Evolutionary conservation across 192 early-diverging fungal species (phyloP).

Genomic region (Glomus cerebriforme): DNA sequence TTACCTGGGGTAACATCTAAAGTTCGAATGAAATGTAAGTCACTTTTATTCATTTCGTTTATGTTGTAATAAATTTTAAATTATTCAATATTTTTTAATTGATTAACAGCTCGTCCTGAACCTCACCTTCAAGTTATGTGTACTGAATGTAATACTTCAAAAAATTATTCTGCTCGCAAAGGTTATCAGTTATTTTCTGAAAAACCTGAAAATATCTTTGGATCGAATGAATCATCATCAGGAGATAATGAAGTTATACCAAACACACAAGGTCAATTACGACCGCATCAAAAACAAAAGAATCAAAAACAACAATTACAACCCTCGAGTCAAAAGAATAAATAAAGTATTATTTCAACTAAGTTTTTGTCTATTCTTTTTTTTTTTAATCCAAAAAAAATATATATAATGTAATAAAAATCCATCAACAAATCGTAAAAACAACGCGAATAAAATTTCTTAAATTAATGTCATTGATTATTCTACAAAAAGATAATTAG

Average conservation of each 20-base stretch:
- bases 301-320: no score
- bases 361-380: no score
- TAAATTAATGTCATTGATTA: no score
- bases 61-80: not conserved
- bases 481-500: no score
- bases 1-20: conserved; percentile 26
- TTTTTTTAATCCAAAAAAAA: no score
- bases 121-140: conserved; percentile 4
- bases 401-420: no score
- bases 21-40: conserved; percentile 32
- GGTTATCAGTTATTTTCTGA: conserved; percentile 26
- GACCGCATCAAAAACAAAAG: not conserved
- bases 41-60: not conserved
- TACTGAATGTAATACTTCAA: not conserved
- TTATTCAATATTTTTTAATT: not conserved
- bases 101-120: conserved; percentile 6
- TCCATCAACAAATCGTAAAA: no score
- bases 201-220: conserved; percentile 24
- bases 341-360: no score
- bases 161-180: not conserved
- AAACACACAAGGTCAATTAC: not conserved
- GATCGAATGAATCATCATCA: not conserved
- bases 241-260: not conserved
- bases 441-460: no score
- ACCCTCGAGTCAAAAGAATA: no score